Conservation (phyloP, 2,329 filamentous ascomycete genomes). For the Pleomassaria siparia region DNA sequence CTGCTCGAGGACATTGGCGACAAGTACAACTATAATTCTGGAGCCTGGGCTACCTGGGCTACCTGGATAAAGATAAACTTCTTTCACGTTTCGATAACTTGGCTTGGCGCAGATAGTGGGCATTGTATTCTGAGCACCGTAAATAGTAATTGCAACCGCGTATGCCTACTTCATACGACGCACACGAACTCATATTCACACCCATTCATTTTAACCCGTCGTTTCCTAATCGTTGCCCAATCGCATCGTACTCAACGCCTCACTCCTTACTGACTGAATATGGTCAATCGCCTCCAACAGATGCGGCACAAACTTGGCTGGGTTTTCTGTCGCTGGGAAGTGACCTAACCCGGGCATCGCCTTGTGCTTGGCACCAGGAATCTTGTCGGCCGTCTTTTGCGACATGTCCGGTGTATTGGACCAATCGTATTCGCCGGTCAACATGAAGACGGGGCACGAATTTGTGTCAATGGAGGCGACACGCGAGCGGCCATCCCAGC, state of each 20-base stretch:
- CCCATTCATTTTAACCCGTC: too few relatives aligned
- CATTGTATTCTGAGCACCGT: too few relatives aligned
- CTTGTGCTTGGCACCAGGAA: conserved; percentile 48
- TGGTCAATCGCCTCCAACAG: conserved; percentile 43
- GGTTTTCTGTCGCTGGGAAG: conserved; percentile 52
- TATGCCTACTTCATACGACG: too few relatives aligned
- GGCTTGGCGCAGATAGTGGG: too few relatives aligned
- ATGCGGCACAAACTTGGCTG: conserved; percentile 42
- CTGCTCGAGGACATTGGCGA: conserved; percentile 31
- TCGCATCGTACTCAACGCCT: conserved; percentile 34
- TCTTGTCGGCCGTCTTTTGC: conserved; percentile 51
- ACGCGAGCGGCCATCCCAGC: conserved; percentile 51
- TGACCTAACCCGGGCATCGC: conserved; percentile 51
- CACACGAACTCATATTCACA: too few relatives aligned
- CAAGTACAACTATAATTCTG: too few relatives aligned
- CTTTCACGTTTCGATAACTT: too few relatives aligned
- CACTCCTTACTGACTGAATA: conserved; percentile 37
- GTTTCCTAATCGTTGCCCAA: conserved; percentile 28
- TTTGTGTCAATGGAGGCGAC: conserved; percentile 51
- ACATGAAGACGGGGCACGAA: conserved; percentile 54
- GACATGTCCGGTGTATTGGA: conserved; percentile 51
- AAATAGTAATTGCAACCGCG: too few relatives aligned
- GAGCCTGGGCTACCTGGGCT: too few relatives aligned
- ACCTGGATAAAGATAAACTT: too few relatives aligned
- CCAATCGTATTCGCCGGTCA: conserved; percentile 55